A percentile compares a stretch with the other conserved stretches of the same genome.
Evolutionary conservation across 2,329 filamentous ascomycete species (phyloP).

Genomic region (Hypoxylon sp.): DNA sequence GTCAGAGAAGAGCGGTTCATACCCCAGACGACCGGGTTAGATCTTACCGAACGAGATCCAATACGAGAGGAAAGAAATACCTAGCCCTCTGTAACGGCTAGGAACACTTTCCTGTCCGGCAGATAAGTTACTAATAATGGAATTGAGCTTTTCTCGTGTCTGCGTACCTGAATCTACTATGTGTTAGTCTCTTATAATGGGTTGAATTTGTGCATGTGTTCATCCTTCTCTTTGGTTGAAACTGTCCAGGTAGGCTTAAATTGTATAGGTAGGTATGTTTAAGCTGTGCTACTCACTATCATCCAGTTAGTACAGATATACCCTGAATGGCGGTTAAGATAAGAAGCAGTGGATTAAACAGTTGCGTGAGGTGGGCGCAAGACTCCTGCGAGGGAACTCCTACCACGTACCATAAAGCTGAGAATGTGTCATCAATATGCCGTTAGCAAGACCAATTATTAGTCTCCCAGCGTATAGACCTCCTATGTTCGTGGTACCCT

Average conservation of each 20-base stretch:
- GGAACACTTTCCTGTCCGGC: slow-evolving; percentile 61
- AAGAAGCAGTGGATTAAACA: not conserved
- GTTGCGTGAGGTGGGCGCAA: too few relatives aligned
- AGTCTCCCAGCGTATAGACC: slow-evolving; percentile 65
- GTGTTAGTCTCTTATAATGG: slow-evolving; percentile 19
- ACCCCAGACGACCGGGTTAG: slow-evolving; percentile 1
- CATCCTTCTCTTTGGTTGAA: not conserved
- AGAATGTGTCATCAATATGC: slow-evolving; percentile 58
- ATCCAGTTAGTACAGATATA: slow-evolving; percentile 11
- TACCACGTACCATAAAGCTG: slow-evolving; percentile 44
- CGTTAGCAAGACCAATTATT: slow-evolving; percentile 62
- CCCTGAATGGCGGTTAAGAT: not conserved
- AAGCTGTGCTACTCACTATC: slow-evolving; percentile 25
- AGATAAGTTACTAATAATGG: slow-evolving; percentile 30
- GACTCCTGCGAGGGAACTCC: too few relatives aligned
- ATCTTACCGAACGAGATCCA: slow-evolving; percentile 63
- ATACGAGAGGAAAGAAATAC: slow-evolving; percentile 64
- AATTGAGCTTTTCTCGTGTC: not conserved
- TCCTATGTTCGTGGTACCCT: slow-evolving; percentile 63
- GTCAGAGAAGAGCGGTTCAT: slow-evolving; percentile 32
- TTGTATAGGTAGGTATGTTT: not conserved
- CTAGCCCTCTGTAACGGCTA: slow-evolving; percentile 63
- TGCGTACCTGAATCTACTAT: slow-evolving; percentile 45
- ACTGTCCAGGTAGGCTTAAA: not conserved
- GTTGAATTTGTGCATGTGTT: not conserved